Conservation (phyloP, 371 early-diverging fungal species). For the Lichtheimia hyalospora region DNA sequence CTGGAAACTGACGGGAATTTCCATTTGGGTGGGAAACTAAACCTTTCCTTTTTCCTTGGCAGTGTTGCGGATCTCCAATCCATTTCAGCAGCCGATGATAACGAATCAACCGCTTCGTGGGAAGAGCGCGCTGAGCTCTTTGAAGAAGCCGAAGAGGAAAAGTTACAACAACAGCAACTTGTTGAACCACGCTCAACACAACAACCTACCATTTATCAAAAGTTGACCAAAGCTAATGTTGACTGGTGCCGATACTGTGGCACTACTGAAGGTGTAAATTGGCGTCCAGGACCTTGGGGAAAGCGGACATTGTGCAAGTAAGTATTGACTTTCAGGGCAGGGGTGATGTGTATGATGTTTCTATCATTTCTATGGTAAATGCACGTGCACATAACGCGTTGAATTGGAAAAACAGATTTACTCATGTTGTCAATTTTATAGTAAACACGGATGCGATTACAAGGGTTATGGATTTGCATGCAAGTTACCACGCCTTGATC, state of each 20-base stretch:
- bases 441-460: conserved; percentile 93
- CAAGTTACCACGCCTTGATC: conserved; percentile 82
- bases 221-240: conserved; percentile 60
- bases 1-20: not conserved
- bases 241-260: conserved; percentile 96
- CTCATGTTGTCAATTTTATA: conserved; percentile 17
- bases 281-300: conserved; percentile 95
- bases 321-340: conserved; percentile 16
- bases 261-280: conserved; percentile 89
- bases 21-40: not conserved
- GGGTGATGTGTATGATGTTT: conserved; percentile 2
- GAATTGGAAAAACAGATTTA: not conserved
- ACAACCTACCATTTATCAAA: conserved; percentile 64
- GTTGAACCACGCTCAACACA: conserved; percentile 17
- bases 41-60: not conserved
- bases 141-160: conserved; percentile 9
- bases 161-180: not conserved
- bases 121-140: conserved; percentile 16
- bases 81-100: conserved; percentile 18
- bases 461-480: conserved; percentile 92
- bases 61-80: conserved; percentile 14
- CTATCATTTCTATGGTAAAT: not conserved
- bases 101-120: conserved; percentile 19
- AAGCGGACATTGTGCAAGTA: conserved; percentile 92
- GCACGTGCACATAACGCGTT: not conserved